Evolutionary conservation across 2,329 filamentous ascomycete genomes (phyloP).

Genomic region (Whalleya microplaca): DNA sequence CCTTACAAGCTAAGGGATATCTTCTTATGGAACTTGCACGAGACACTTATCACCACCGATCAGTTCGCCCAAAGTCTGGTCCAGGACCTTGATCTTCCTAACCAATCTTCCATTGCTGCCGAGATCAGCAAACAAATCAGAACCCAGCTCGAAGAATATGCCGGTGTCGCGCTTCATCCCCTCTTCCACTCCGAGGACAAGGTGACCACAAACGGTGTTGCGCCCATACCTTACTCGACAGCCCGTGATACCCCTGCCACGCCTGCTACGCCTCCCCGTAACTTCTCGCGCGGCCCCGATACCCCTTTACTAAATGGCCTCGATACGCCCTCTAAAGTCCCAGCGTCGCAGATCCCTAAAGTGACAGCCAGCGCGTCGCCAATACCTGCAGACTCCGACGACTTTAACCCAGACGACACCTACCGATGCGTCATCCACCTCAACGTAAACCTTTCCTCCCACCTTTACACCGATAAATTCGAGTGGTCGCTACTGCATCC

Average conservation of each 20-base stretch:
- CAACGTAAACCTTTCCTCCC: conserved; percentile 88
- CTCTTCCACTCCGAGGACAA: conserved; percentile 70
- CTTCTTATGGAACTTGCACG: conserved; percentile 98
- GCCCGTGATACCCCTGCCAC: conserved; percentile 45
- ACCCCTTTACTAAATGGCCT: conserved; percentile 60
- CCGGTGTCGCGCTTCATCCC: conserved; percentile 89
- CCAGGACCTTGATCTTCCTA: conserved; percentile 89
- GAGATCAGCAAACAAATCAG: conserved; percentile 94
- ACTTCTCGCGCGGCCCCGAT: conserved; percentile 52
- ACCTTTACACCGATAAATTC: conserved; percentile 94
- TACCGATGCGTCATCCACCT: conserved; percentile 92
- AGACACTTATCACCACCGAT: conserved; percentile 90
- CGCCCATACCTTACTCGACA: conserved; percentile 26
- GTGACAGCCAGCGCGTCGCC: conserved; percentile 73
- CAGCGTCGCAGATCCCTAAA: conserved; percentile 51
- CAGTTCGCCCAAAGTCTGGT: conserved; percentile 91
- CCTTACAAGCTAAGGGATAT: conserved; percentile 89
- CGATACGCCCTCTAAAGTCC: conserved; percentile 53
- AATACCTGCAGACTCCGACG: conserved; percentile 67
- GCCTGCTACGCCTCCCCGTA: conserved; percentile 45
- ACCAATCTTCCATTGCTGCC: conserved; percentile 67
- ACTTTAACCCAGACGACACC: conserved; percentile 88
- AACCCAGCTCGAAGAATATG: conserved; percentile 93
- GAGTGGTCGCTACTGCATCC: conserved; percentile 96
- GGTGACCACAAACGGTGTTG: conserved; percentile 27